These are phyloP conservation scores for Beauveria asiatica DNA, from an alignment of 2,329 filamentous ascomycete species.

Conservation along the genomic window DNA sequence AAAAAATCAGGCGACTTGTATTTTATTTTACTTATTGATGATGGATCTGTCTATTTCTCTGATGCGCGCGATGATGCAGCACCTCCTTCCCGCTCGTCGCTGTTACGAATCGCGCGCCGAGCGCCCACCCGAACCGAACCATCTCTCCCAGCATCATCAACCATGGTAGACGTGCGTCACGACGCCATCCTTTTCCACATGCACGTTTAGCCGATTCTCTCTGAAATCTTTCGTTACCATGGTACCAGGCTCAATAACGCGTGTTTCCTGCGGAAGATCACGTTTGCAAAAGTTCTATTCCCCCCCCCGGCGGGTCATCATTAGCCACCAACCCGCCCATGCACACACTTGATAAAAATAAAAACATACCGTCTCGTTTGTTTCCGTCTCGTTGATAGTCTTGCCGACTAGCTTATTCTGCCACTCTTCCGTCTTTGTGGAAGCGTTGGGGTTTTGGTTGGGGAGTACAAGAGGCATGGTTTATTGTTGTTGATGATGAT, in stretches of 20 bases:
- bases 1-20: background rate
- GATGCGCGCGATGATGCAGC: background rate
- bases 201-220: slow-evolving; percentile 48
- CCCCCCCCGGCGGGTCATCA: background rate
- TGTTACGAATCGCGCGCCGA: background rate
- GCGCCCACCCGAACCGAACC: background rate
- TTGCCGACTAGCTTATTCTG: slow-evolving; percentile 55
- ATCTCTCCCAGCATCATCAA: slow-evolving; percentile 40
- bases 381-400: slow-evolving; percentile 43
- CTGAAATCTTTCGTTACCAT: slow-evolving; percentile 52
- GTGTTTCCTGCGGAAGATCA: slow-evolving; percentile 47
- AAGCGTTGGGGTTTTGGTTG: slow-evolving; percentile 41
- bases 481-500: slow-evolving; percentile 5
- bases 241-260: slow-evolving; percentile 47
- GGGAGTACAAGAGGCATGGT: slow-evolving; percentile 60
- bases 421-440: slow-evolving; percentile 48
- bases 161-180: slow-evolving; percentile 52
- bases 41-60: too few species aligned
- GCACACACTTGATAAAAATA: too few species aligned
- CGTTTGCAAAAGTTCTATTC: slow-evolving; percentile 50
- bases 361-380: slow-evolving; percentile 43
- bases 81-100: background rate
- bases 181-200: slow-evolving; percentile 51
- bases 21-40: too few species aligned
- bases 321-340: background rate